Evolutionary conservation across 2,329 filamentous ascomycete genomes (phyloP).

Genomic region (Daldinia eschscholtzii): DNA sequence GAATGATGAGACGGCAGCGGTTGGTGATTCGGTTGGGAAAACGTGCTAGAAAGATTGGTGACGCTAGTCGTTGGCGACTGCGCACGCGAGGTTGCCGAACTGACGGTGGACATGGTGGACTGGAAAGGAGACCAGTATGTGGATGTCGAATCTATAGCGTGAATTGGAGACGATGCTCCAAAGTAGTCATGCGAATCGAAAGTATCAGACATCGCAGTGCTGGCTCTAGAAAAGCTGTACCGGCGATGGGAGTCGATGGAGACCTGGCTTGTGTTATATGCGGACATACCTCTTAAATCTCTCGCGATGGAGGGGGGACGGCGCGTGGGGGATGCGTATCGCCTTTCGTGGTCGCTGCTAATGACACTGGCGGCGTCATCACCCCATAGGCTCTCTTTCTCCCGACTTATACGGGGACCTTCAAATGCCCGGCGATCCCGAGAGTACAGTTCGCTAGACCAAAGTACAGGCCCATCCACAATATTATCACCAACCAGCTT

Average conservation of each 20-base stretch:
- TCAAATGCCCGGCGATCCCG: slow-evolving; percentile 77
- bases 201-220: slow-evolving; percentile 72
- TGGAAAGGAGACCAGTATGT: slow-evolving; percentile 94
- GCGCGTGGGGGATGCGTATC: slow-evolving; percentile 58
- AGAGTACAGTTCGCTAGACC: slow-evolving; percentile 90
- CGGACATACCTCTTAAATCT: slow-evolving; percentile 69
- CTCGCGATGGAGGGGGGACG: slow-evolving; percentile 66
- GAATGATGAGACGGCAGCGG: slow-evolving; percentile 61
- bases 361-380: slow-evolving; percentile 67
- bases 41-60: slow-evolving; percentile 67
- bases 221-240: slow-evolving; percentile 69
- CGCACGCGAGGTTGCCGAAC: slow-evolving; percentile 69
- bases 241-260: slow-evolving; percentile 78
- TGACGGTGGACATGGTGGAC: slow-evolving; percentile 72
- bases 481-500: slow-evolving; percentile 88
- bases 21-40: slow-evolving; percentile 59
- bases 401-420: slow-evolving; percentile 55
- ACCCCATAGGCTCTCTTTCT: slow-evolving; percentile 61
- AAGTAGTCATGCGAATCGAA: slow-evolving; percentile 80
- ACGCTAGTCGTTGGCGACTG: slow-evolving; percentile 74
- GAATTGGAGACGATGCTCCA: slow-evolving; percentile 74
- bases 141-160: slow-evolving; percentile 79
- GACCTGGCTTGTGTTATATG: slow-evolving; percentile 75
- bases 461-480: slow-evolving; percentile 86
- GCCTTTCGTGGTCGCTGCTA: slow-evolving; percentile 68